These are phyloP conservation scores for Triangularia verruculosa DNA, from an alignment of 2,329 filamentous ascomycete genomes.

Conservation along the genomic window DNA sequence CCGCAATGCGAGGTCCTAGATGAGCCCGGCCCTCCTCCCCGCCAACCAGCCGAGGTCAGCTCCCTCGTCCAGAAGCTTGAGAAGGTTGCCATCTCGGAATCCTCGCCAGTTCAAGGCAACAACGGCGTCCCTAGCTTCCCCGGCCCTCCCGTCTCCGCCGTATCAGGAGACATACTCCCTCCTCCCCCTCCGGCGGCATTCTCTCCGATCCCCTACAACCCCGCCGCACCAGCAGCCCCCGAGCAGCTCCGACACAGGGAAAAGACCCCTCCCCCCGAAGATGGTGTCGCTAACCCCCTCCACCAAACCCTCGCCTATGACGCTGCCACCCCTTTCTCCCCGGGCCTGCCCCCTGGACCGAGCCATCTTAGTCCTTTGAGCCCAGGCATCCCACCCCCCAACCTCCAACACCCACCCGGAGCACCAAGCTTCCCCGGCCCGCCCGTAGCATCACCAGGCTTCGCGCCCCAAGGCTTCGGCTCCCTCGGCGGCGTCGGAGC, in stretches of 20 bases:
- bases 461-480: constrained; percentile 44
- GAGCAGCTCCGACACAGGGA: constrained; percentile 70
- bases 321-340: constrained; percentile 50
- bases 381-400: constrained; percentile 37
- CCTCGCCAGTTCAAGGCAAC: constrained; percentile 41
- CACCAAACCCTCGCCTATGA: constrained; percentile 57
- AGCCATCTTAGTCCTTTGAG: constrained; percentile 44
- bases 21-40: constrained; percentile 54
- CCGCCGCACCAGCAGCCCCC: constrained; percentile 71
- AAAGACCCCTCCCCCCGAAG: constrained; percentile 75
- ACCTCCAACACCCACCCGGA: constrained; percentile 39
- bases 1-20: constrained; percentile 62
- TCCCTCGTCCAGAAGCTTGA: constrained; percentile 73
- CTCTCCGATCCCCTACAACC: constrained; percentile 71
- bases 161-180: constrained; percentile 28
- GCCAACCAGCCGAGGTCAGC: constrained; percentile 52
- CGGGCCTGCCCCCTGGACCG: constrained; percentile 44
- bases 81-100: constrained; percentile 62
- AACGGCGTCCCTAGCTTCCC: constrained; percentile 37
- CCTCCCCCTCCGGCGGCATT: constrained; percentile 44
- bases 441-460: constrained; percentile 39
- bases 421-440: constrained; percentile 42
- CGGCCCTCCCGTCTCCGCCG: constrained; percentile 40
- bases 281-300: constrained; percentile 58
- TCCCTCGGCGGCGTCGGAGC: constrained; percentile 24